phyloP scores from a whole-genome alignment of 805 yeast genomes.

The Pichia kluyveri region DNA sequence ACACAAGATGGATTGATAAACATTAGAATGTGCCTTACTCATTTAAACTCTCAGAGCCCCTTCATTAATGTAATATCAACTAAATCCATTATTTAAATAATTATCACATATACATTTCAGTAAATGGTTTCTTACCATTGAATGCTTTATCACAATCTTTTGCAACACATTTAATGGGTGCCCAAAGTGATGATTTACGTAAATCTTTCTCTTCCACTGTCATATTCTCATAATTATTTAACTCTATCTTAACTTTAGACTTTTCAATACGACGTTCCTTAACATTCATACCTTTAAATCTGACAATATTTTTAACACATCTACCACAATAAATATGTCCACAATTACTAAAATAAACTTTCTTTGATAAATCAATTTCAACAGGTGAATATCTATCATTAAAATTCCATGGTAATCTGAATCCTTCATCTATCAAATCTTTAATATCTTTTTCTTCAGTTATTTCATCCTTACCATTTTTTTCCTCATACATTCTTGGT shows the following conservation, averaged over 20 bases:
- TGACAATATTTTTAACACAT: slow-evolving; percentile 61
- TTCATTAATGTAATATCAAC: no score
- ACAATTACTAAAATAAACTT: slow-evolving; percentile 60
- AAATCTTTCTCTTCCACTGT: slow-evolving; percentile 20
- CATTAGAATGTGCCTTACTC: not conserved
- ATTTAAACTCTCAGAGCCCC: no score
- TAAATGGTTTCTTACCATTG: slow-evolving; percentile 40
- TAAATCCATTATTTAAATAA: no score
- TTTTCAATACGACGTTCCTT: slow-evolving; percentile 1
- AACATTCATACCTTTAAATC: slow-evolving; percentile 5
- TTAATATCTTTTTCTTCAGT: slow-evolving; percentile 15
- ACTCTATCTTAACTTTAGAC: not conserved
- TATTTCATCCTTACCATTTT: not conserved
- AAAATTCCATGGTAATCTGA: slow-evolving; percentile 60
- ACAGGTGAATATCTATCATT: slow-evolving; percentile 36
- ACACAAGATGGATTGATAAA: not conserved
- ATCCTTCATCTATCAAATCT: slow-evolving; percentile 20
- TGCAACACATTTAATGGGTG: slow-evolving; percentile 55
- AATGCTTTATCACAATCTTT: slow-evolving; percentile 36
- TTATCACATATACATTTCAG: slow-evolving; percentile 34
- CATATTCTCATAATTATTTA: not conserved
- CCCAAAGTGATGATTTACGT: slow-evolving; percentile 36
- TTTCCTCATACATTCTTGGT: slow-evolving; percentile 34
- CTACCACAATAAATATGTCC: slow-evolving; percentile 87
- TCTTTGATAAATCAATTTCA: slow-evolving; percentile 53